Conservation (phyloP, 2,329 filamentous ascomycete species). For the Colletotrichum spinosum region DNA sequence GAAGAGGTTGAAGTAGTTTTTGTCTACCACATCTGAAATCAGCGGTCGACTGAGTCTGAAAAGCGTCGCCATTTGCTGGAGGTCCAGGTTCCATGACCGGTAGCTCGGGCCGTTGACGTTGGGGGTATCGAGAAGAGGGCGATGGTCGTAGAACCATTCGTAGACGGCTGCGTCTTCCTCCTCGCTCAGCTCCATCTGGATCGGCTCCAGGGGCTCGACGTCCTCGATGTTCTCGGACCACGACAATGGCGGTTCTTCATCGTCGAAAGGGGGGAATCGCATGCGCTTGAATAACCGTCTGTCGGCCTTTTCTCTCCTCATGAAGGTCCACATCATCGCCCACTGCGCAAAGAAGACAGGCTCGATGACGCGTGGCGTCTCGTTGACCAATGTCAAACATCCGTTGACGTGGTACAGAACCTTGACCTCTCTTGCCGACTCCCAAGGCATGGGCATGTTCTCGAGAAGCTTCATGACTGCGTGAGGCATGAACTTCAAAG, state of each 20-base stretch:
- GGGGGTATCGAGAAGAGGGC: slow-evolving; percentile 87
- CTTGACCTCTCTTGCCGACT: slow-evolving; percentile 95
- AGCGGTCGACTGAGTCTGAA: slow-evolving; percentile 93
- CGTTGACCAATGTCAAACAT: slow-evolving; percentile 95
- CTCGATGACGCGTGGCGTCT: slow-evolving; percentile 95
- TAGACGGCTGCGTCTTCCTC: slow-evolving; percentile 90
- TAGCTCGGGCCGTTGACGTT: slow-evolving; percentile 98
- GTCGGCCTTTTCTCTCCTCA: slow-evolving; percentile 98
- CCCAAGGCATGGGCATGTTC: slow-evolving; percentile 99
- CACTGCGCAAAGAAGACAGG: slow-evolving; percentile 98
- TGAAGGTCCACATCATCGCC: slow-evolving; percentile 99
- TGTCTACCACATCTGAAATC: slow-evolving; percentile 90
- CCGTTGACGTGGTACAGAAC: slow-evolving; percentile 99
- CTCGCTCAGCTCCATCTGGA: slow-evolving; percentile 98
- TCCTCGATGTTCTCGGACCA: slow-evolving; percentile 99
- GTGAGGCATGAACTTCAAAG: slow-evolving; percentile 99
- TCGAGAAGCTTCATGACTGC: slow-evolving; percentile 96
- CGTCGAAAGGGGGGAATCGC: slow-evolving; percentile 98
- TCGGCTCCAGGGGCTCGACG: slow-evolving; percentile 95
- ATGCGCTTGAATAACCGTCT: slow-evolving; percentile 97
- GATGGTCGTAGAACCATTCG: slow-evolving; percentile 98
- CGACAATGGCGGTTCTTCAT: slow-evolving; percentile 95
- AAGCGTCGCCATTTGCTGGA: slow-evolving; percentile 96
- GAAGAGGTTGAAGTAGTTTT: slow-evolving; percentile 98
- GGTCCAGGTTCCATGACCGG: slow-evolving; percentile 90